Conservation (phyloP, 2,329 filamentous ascomycete genomes). For the Chaetomium olivaceum region DNA sequence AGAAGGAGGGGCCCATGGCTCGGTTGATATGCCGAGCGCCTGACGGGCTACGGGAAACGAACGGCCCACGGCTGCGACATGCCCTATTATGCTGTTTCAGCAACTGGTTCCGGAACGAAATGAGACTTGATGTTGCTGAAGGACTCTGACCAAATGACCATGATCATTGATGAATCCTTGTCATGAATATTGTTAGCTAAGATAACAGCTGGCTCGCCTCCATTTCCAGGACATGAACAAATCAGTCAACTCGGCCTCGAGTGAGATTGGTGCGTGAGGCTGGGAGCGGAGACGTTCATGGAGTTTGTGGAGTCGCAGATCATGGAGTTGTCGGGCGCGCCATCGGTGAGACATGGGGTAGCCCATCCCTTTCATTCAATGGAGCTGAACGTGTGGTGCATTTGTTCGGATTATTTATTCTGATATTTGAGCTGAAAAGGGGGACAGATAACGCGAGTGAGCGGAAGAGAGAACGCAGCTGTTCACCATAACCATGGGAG, state of each 20-base stretch:
- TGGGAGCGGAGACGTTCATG: not conserved
- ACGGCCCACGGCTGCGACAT: not conserved
- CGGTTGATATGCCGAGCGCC: conserved; percentile 3
- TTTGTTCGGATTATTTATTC: not conserved
- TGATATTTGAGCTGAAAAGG: not conserved
- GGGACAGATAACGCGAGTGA: not conserved
- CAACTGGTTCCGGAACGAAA: not conserved
- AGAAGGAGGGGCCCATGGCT: conserved; percentile 11
- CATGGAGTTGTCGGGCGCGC: not conserved
- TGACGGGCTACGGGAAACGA: not conserved
- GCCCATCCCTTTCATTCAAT: not conserved
- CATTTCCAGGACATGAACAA: not conserved
- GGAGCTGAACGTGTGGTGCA: not conserved
- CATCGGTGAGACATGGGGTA: not conserved
- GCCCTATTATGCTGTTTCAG: not conserved
- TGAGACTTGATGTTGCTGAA: not conserved
- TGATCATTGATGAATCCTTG: not conserved
- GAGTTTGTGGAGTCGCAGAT: not conserved
- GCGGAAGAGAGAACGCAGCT: not conserved
- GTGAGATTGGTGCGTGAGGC: not conserved
- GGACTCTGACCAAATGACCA: not conserved
- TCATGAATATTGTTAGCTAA: not conserved
- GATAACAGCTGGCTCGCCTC: not conserved
- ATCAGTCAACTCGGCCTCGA: not conserved
- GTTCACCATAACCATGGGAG: too few relatives aligned